Conservation (phyloP, 352 stramenopile species). For the Aphanomyces euteiches region DNA sequence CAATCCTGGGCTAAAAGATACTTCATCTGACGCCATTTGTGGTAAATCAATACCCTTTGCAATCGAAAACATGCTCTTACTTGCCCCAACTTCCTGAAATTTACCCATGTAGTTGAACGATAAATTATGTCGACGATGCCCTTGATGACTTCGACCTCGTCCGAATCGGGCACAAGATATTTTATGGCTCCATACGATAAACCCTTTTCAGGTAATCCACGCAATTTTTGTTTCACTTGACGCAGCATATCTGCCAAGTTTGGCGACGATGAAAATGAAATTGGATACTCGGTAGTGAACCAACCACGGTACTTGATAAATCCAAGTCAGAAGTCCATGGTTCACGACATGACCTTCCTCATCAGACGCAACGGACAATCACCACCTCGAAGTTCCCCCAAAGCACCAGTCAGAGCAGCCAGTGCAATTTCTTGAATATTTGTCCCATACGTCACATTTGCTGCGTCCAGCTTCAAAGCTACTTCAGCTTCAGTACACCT, state of each 20-base stretch:
- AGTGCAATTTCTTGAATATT: conserved; percentile 3
- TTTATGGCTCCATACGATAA: conserved; percentile 9
- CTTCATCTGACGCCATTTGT: too few relatives aligned
- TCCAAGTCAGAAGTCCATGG: neutral
- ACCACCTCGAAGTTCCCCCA: neutral
- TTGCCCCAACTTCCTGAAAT: too few relatives aligned
- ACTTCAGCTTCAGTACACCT: neutral
- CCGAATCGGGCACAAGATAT: neutral
- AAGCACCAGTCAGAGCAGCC: neutral
- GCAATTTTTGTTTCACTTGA: conserved; percentile 3
- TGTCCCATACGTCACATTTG: neutral
- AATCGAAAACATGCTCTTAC: too few relatives aligned
- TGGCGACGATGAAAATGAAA: neutral
- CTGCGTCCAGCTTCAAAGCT: neutral
- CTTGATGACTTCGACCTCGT: too few relatives aligned
- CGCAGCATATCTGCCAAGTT: neutral
- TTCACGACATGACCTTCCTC: conserved; percentile 4
- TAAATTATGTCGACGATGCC: too few relatives aligned
- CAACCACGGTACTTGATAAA: neutral
- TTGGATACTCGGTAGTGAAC: neutral
- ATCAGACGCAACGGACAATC: neutral
- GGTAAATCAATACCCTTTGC: too few relatives aligned
- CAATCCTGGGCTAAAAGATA: too few relatives aligned
- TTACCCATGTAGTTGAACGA: too few relatives aligned
- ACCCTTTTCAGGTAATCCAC: neutral